These are phyloP conservation scores for Russula abietina DNA, from an alignment of 768 basidiomycete species.

Conservation along the genomic window DNA sequence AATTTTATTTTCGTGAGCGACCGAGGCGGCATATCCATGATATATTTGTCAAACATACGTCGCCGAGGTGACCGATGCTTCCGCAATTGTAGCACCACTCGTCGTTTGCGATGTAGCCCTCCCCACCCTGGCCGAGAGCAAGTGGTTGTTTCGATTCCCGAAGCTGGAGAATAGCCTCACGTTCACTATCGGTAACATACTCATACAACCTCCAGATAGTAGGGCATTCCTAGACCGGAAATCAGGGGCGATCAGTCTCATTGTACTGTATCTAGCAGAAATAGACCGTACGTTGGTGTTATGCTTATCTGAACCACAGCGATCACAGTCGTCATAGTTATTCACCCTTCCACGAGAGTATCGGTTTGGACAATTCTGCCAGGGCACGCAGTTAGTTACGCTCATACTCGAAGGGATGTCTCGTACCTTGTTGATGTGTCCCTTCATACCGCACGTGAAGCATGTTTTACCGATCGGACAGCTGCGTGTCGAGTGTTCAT, in stretches of 20 bases:
- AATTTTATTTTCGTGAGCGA: neutral
- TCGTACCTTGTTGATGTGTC: constrained; percentile 64
- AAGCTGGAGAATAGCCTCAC: constrained; percentile 36
- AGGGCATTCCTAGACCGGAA: constrained; percentile 64
- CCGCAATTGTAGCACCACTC: constrained; percentile 85
- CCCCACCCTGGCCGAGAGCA: constrained; percentile 61
- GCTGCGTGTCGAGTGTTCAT: constrained; percentile 70
- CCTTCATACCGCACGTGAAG: constrained; percentile 78
- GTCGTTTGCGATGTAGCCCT: constrained; percentile 68
- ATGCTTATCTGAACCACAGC: constrained; percentile 63
- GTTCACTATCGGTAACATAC: constrained; percentile 55
- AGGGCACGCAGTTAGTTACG: neutral
- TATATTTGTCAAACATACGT: constrained; percentile 44
- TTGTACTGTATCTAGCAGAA: neutral
- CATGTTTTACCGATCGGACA: constrained; percentile 81
- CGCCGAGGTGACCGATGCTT: constrained; percentile 65
- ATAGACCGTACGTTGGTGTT: constrained; percentile 49
- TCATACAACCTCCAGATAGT: constrained; percentile 77
- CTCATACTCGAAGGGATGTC: neutral
- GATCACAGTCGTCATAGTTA: constrained; percentile 49
- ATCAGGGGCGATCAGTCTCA: neutral
- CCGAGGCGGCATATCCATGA: neutral
- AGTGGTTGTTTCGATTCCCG: constrained; percentile 48
- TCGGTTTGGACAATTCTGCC: constrained; percentile 69
- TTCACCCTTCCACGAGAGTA: constrained; percentile 31